A percentile compares a stretch with the other conserved stretches of the same genome.
Conservation (phyloP, 805 yeast species). For the Hanseniaspora thailandica region DNA sequence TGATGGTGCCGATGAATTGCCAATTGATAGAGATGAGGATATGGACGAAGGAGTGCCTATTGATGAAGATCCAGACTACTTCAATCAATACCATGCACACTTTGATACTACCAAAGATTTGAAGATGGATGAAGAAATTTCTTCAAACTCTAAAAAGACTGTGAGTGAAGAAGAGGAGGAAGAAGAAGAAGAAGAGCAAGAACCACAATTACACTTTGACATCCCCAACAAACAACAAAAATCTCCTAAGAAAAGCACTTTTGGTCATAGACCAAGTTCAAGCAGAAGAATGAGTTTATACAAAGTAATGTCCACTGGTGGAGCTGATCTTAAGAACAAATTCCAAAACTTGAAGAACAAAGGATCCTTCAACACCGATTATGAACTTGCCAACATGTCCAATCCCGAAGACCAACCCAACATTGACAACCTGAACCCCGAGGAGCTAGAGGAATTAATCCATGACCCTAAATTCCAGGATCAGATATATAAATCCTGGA, state of each 20-base stretch:
- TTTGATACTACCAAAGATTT: not conserved
- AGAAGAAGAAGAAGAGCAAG: not conserved
- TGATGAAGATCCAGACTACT: constrained; percentile 4
- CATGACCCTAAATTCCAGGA: constrained; percentile 17
- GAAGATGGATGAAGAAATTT: not conserved
- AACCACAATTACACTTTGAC: constrained; percentile 13
- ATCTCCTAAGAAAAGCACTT: not conserved
- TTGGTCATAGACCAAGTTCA: not conserved
- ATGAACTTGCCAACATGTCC: constrained; percentile 17
- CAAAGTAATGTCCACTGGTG: not conserved
- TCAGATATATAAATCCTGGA: constrained; percentile 15
- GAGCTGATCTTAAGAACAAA: not conserved
- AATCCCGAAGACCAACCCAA: constrained; percentile 24
- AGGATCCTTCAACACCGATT: not conserved
- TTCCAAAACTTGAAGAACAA: not conserved
- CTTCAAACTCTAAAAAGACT: not conserved
- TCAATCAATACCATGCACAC: not conserved
- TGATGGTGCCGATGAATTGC: not conserved
- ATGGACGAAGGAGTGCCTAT: not conserved
- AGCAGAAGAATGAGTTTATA: not conserved
- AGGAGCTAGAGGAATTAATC: constrained; percentile 6
- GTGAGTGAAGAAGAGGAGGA: not conserved
- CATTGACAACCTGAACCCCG: not conserved
- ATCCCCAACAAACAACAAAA: constrained; percentile 5
- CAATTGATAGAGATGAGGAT: constrained; percentile 1